These are phyloP conservation scores for Gyromitra esculenta DNA, from an alignment of 2,329 filamentous ascomycete species.

Conservation along the genomic window DNA sequence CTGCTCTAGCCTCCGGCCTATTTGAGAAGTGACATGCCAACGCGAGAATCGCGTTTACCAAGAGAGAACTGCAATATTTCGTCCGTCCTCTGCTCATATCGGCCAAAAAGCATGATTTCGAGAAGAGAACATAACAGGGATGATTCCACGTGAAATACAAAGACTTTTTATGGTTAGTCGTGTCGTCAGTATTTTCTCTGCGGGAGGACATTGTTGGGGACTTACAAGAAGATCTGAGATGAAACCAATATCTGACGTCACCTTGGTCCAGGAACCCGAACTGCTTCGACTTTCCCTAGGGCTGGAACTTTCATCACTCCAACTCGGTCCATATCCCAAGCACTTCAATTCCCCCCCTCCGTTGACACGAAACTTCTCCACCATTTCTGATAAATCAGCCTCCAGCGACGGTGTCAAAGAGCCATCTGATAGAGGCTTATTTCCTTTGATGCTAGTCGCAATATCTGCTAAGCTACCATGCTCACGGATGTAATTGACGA, in stretches of 20 bases:
- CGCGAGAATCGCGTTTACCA: conserved; percentile 94
- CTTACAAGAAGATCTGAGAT: conserved; percentile 54
- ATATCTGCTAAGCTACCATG: conserved; percentile 48
- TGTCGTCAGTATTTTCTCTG: conserved; percentile 9
- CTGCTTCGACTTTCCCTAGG: conserved; percentile 26
- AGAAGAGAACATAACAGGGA: conserved; percentile 90
- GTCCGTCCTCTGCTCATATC: conserved; percentile 78
- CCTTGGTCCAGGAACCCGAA: conserved; percentile 49
- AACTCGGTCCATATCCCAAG: conserved; percentile 36
- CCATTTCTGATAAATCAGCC: conserved; percentile 36
- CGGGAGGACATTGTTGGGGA: neutral
- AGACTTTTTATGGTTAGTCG: conserved; percentile 70
- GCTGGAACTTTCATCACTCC: conserved; percentile 23
- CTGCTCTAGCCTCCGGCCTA: conserved; percentile 75
- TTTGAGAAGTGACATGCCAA: conserved; percentile 93
- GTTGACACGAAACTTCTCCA: conserved; percentile 46
- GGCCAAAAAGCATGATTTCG: conserved; percentile 83
- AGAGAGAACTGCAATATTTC: conserved; percentile 82
- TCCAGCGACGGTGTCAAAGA: conserved; percentile 27
- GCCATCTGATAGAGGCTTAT: conserved; percentile 20
- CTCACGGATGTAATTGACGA: conserved; percentile 51
- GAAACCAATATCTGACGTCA: conserved; percentile 46
- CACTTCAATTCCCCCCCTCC: conserved; percentile 37
- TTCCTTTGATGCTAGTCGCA: conserved; percentile 40
- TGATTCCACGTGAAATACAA: conserved; percentile 99